phyloP scores from a whole-genome alignment of 805 yeast species.

The Spathaspora boniae region DNA sequence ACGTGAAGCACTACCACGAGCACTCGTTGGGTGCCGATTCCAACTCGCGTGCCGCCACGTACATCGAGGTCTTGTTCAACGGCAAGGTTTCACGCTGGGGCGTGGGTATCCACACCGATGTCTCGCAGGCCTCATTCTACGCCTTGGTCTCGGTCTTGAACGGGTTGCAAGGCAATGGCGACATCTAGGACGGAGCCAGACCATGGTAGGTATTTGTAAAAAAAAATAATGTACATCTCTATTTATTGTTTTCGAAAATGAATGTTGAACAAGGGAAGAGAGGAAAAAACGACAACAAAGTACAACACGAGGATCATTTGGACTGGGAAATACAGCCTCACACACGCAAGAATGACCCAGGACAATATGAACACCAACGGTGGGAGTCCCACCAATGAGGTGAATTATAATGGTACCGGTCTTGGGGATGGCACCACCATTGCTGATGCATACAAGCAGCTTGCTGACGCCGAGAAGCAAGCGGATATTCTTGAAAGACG shows the following conservation, averaged over 20 bases:
- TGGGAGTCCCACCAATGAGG: no score
- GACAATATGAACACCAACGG: no score
- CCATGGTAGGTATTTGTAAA: no score
- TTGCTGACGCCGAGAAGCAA: conserved; percentile 62
- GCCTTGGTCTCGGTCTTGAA: conserved; percentile 67
- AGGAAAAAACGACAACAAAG: no score
- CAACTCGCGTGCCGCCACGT: conserved; percentile 72
- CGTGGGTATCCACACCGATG: conserved; percentile 88
- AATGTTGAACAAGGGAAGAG: no score
- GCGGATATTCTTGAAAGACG: conserved; percentile 62
- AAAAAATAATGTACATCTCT: not conserved
- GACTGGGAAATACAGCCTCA: no score
- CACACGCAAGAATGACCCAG: not conserved
- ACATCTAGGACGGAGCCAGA: no score
- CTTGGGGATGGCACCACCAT: conserved; percentile 31
- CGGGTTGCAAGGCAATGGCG: conserved; percentile 24
- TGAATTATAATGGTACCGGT: no score
- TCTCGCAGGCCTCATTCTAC: conserved; percentile 76
- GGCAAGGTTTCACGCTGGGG: conserved; percentile 65
- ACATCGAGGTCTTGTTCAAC: conserved; percentile 40
- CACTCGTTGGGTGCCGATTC: conserved; percentile 78
- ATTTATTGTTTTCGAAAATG: no score
- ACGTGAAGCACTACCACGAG: conserved; percentile 70
- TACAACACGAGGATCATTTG: no score
- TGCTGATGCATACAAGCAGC: conserved; percentile 55